Evolutionary conservation across 139 green algal species (phyloP).

Genomic region (Picochlorum sp.): DNA sequence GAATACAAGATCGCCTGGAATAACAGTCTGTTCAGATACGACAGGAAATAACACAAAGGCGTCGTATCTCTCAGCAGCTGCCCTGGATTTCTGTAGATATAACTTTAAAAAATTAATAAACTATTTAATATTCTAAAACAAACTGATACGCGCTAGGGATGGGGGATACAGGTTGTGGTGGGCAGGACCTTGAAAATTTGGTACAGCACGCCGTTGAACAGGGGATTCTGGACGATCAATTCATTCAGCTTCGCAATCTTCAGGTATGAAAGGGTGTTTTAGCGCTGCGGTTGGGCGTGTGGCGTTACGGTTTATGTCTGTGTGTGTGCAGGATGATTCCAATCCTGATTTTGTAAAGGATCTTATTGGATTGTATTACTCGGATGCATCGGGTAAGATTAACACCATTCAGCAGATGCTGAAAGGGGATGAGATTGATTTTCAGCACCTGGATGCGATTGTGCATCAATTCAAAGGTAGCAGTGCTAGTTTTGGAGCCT

Average conservation of each 20-base stretch:
- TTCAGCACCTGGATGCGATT: constrained; percentile 59
- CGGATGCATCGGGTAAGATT: constrained; percentile 47
- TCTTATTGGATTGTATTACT: constrained; percentile 74
- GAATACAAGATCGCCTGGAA: no score
- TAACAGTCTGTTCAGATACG: no score
- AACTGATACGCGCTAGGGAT: neutral
- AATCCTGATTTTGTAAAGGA: constrained; percentile 75
- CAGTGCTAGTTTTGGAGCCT: constrained; percentile 51
- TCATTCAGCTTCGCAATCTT: constrained; percentile 67
- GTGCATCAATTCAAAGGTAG: constrained; percentile 86
- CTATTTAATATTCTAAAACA: neutral
- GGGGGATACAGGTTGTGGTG: neutral
- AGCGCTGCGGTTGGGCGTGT: neutral
- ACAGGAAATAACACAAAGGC: no score
- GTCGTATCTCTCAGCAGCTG: no score
- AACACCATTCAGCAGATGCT: constrained; percentile 2
- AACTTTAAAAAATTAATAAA: no score
- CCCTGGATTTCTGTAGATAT: no score
- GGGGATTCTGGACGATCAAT: constrained; percentile 68
- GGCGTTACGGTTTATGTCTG: neutral
- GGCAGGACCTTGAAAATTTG: neutral
- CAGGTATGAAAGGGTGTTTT: constrained; percentile 10
- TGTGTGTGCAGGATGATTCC: constrained; percentile 57
- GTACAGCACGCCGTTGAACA: constrained; percentile 18
- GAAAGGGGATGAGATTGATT: constrained; percentile 23